Evolutionary conservation across 306 rosid species (phyloP).

Genomic region (Astragalus membranaceus): DNA sequence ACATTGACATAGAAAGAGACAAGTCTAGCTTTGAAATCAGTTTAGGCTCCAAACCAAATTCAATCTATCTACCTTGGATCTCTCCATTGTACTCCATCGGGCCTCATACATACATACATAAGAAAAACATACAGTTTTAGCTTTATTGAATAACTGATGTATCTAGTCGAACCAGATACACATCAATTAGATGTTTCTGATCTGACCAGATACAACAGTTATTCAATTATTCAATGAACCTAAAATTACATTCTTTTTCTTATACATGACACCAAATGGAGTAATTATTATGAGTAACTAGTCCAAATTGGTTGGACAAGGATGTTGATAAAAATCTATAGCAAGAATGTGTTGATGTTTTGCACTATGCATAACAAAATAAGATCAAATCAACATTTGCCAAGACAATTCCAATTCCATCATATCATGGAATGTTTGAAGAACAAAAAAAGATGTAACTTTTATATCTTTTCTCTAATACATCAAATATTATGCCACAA

Average conservation of each 20-base stretch:
- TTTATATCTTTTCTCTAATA: constrained; percentile 25
- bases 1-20: constrained; percentile 25
- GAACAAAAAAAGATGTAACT: constrained; percentile 25
- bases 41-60: constrained; percentile 24
- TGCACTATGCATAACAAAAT: constrained; percentile 14
- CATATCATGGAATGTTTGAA: constrained; percentile 17
- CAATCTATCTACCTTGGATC: constrained; percentile 7
- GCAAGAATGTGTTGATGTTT: not conserved
- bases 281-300: not conserved
- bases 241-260: too few relatives aligned
- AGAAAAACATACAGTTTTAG: too few relatives aligned
- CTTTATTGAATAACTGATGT: too few relatives aligned
- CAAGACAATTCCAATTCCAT: constrained; percentile 13
- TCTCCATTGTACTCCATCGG: not conserved
- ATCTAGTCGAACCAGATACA: too few relatives aligned
- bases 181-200: too few relatives aligned
- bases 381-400: constrained; percentile 8
- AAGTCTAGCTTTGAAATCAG: constrained; percentile 16
- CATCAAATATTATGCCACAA: constrained; percentile 27
- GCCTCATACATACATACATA: too few relatives aligned
- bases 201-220: too few relatives aligned
- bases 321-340: not conserved
- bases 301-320: not conserved
- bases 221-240: too few relatives aligned
- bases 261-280: too few relatives aligned